Evolutionary conservation across 129 eudicot genomes (phyloP).

Genomic region (Lactuca sativa): DNA sequence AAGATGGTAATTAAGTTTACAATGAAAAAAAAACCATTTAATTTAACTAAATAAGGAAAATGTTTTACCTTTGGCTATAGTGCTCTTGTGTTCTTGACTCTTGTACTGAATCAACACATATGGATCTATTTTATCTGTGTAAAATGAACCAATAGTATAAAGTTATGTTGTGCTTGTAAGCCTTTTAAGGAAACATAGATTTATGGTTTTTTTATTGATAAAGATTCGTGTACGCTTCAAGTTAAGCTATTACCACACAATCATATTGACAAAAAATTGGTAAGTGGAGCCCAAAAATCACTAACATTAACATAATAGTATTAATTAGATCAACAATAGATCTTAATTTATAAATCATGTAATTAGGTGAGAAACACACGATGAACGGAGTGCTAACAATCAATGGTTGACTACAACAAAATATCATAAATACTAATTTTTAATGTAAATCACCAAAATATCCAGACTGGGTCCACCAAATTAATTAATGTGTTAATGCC

Average conservation of each 20-base stretch:
- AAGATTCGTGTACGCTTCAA: neutral
- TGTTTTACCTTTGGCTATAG: conserved; percentile 46
- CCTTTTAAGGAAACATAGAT: neutral
- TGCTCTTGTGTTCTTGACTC: conserved; percentile 64
- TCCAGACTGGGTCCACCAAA: neutral
- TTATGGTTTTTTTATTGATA: neutral
- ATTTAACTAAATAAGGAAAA: neutral
- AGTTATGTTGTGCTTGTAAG: neutral
- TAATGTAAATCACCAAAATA: too few species aligned
- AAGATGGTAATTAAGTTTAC: neutral
- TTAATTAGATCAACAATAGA: neutral
- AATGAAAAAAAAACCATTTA: too few species aligned
- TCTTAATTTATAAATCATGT: too few species aligned
- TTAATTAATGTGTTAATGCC: neutral
- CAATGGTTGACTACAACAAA: neutral
- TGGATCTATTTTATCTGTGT: conserved; percentile 58
- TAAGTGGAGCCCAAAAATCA: neutral
- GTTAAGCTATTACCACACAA: neutral
- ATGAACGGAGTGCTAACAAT: neutral
- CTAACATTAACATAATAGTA: neutral
- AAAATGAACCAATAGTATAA: neutral
- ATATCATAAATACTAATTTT: too few species aligned
- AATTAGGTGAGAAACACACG: neutral
- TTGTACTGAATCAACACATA: conserved; percentile 63
- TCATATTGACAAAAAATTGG: neutral